Evolutionary conservation across 371 early-diverging fungal genomes (phyloP), one percentile per base, ranked within the genome.

Genomic region (Syncephalastrum sp.): DNA sequence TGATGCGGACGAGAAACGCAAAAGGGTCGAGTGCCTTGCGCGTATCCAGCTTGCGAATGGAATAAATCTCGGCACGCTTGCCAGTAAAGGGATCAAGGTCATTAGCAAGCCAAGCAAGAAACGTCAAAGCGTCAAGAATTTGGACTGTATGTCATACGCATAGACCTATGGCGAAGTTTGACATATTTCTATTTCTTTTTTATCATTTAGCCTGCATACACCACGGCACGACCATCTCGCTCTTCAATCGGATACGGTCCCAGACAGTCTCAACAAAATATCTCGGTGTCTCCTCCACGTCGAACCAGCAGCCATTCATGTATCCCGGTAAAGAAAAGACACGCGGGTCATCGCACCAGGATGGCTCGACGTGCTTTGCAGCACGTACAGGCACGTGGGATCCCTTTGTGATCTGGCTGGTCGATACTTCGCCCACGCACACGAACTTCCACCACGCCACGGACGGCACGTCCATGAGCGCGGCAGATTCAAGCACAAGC

Each of bases 321-420:
- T 69, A 58, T 46, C 70, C 70, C 21, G 66, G 51, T 8, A 71
- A 59, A 47, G 57, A 33, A 10, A 33, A 33, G 8, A 5, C 14
- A 13, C 29, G 23, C 44, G 12, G 45, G 46, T 24, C 47, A 45
- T n/a, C 38, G 38, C 57, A 17, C 53, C n/a, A 59, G 42, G 44
- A 58, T 17, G 33, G 42, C 27, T 38, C 42, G 45, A 47, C 63
- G 57, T 21, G 60, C 60, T 69, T 57, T 50, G 59, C 59, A 24
- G 64, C 47, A 15, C 72, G 57, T 4, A 49, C 51, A 17, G 47
- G 42, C 46, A 70, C 81, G 19, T 94, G 94, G 94, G 91, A 92
- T 53, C 88, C 91, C 7, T 94, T 92, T 72, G 81, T 91, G 33
- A 88, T 94, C 56, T 94, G 92, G 92, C 79, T 87, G 19, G 88